These are phyloP conservation scores for Didymella sp. DNA, from an alignment of 2,329 filamentous ascomycete species.

Conservation along the genomic window DNA sequence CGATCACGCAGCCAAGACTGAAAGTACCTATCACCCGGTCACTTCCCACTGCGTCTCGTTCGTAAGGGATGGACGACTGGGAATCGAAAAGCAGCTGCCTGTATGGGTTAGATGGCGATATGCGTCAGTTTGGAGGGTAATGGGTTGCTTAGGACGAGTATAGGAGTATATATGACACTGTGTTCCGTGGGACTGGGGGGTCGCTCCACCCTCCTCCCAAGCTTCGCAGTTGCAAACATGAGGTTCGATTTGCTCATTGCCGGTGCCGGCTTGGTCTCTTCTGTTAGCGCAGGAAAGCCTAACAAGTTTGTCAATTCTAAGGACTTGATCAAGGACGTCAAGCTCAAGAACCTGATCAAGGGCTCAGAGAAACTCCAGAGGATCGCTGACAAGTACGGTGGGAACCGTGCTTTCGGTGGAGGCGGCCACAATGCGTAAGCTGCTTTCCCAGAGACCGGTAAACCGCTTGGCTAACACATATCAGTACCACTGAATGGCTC, in stretches of 20 bases:
- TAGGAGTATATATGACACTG: constrained; percentile 32
- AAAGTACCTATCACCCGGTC: constrained; percentile 23
- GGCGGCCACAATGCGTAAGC: constrained; percentile 40
- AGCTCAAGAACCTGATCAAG: constrained; percentile 40
- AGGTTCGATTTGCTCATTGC: constrained; percentile 39
- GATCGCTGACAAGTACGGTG: constrained; percentile 42
- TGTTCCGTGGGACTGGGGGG: background rate
- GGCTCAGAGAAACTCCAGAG: constrained; percentile 45
- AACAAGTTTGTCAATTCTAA: constrained; percentile 18
- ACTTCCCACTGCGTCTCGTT: constrained; percentile 21
- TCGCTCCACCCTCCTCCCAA: constrained; percentile 18
- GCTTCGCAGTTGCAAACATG: constrained; percentile 32
- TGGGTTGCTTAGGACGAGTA: background rate
- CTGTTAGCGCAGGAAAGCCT: constrained; percentile 15
- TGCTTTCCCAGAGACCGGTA: too few relatives aligned
- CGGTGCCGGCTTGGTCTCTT: constrained; percentile 28
- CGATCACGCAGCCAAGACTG: constrained; percentile 32
- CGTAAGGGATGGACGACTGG: constrained; percentile 24
- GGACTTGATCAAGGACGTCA: constrained; percentile 36
- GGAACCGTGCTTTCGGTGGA: constrained; percentile 48
- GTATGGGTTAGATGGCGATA: constrained; percentile 23
- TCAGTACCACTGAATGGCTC: constrained; percentile 37
- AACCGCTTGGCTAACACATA: background rate
- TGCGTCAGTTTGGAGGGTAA: constrained; percentile 6
- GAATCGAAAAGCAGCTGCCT: constrained; percentile 31